These are phyloP conservation scores for Penicillium samsonianum DNA, from an alignment of 495 filamentous ascomycete species.

Conservation along the genomic window DNA sequence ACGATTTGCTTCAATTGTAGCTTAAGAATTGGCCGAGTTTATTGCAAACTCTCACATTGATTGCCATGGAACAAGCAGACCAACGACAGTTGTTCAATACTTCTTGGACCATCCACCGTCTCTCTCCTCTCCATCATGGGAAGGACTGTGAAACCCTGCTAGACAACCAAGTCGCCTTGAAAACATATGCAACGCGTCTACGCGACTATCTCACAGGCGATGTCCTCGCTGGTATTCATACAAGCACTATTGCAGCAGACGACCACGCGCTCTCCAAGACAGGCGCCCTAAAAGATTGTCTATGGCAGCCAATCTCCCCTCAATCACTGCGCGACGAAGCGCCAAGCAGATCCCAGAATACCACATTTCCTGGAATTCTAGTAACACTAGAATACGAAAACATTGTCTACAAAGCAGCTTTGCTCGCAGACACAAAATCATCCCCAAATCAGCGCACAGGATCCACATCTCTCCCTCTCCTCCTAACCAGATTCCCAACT, in stretches of 20 bases:
- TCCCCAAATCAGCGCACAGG: constrained; percentile 17
- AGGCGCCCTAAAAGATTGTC: constrained; percentile 48
- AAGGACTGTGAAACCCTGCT: constrained; percentile 44
- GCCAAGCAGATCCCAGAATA: constrained; percentile 1
- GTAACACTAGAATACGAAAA: constrained; percentile 54
- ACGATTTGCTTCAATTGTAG: not conserved
- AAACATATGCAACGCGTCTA: constrained; percentile 50
- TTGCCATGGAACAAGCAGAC: constrained; percentile 31
- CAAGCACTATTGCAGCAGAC: constrained; percentile 33
- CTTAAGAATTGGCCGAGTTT: not conserved
- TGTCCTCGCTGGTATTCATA: constrained; percentile 46
- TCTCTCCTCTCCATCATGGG: constrained; percentile 55
- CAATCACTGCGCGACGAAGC: constrained; percentile 8
- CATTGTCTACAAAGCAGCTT: constrained; percentile 48
- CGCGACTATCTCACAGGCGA: constrained; percentile 56
- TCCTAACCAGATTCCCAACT: constrained; percentile 54
- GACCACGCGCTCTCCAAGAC: constrained; percentile 44
- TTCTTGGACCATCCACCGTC: constrained; percentile 56
- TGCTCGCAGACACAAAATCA: constrained; percentile 31
- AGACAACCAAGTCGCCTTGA: constrained; percentile 38
- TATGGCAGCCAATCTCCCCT: constrained; percentile 47
- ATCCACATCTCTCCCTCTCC: constrained; percentile 52
- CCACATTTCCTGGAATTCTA: constrained; percentile 39
- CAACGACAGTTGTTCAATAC: constrained; percentile 50
- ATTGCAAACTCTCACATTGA: not conserved